Conservation (phyloP, 352 stramenopile genomes). For the Phytophthora sojae region DNA sequence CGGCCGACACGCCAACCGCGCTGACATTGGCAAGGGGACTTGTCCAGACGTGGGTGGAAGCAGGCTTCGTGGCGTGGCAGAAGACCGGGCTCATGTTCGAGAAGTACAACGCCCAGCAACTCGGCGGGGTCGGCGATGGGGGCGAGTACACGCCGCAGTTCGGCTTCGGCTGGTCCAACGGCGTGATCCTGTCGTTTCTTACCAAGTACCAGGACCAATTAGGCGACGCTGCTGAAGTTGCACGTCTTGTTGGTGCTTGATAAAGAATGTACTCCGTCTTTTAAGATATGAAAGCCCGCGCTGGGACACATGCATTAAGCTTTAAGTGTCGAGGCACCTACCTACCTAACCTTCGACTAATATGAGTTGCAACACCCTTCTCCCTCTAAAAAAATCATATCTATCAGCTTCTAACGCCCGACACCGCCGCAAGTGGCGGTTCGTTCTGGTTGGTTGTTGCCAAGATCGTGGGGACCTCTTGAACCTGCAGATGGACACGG, state of each 20-base stretch:
- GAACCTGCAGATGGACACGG: constrained; percentile 4
- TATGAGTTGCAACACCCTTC: not conserved
- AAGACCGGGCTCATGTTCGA: constrained; percentile 88
- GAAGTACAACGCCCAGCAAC: constrained; percentile 83
- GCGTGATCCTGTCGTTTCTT: constrained; percentile 84
- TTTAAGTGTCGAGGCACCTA: not conserved
- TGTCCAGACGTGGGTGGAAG: constrained; percentile 68
- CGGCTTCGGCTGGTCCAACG: constrained; percentile 89
- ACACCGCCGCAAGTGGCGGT: constrained; percentile 14
- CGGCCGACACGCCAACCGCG: constrained; percentile 44
- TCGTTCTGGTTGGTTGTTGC: constrained; percentile 16
- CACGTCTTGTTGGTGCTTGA: not conserved
- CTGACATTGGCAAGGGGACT: constrained; percentile 54
- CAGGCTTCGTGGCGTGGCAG: constrained; percentile 68
- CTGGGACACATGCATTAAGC: constrained; percentile 2
- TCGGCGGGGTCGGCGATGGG: constrained; percentile 70
- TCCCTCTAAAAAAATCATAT: not conserved
- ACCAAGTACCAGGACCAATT: constrained; percentile 65
- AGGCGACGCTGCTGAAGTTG: constrained; percentile 1
- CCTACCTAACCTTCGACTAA: not conserved
- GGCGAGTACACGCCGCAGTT: constrained; percentile 90
- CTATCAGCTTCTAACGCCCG: constrained; percentile 25
- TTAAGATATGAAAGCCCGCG: not conserved
- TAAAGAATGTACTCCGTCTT: not conserved
- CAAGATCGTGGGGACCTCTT: not conserved